phyloP scores from a whole-genome alignment of 106 monocot genomes.

The Allium cepa region DNA sequence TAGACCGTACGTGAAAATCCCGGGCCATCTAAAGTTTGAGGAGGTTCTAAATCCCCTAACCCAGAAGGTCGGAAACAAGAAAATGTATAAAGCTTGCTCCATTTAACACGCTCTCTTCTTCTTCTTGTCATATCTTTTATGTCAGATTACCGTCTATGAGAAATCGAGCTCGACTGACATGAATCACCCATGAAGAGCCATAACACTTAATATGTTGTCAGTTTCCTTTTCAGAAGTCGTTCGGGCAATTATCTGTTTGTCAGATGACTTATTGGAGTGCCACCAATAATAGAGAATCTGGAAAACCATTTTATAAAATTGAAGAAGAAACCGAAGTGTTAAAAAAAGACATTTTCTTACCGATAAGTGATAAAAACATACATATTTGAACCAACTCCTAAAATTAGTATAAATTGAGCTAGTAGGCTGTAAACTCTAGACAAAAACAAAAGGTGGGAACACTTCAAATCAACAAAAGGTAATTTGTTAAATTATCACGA shows the following conservation, averaged over 20 bases:
- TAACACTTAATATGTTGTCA: background rate
- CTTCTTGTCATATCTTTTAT: background rate
- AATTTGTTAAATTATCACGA: background rate
- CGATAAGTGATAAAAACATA: background rate
- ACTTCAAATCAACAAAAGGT: constrained; percentile 8
- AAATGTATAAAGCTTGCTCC: constrained; percentile 56
- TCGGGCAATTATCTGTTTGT: background rate
- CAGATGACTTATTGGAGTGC: background rate
- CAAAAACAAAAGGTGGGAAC: background rate
- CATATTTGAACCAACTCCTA: background rate
- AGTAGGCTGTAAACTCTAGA: background rate
- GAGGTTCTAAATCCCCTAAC: constrained; percentile 11
- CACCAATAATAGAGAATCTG: no score
- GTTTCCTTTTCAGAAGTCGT: background rate
- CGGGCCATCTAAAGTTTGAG: constrained; percentile 45
- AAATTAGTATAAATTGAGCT: no score
- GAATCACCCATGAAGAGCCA: background rate
- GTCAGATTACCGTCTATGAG: background rate
- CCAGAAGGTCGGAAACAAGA: constrained; percentile 27
- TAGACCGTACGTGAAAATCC: constrained; percentile 51
- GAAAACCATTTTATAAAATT: no score
- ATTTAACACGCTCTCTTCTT: constrained; percentile 30
- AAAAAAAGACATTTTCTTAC: background rate
- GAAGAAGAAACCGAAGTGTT: background rate
- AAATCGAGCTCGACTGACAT: background rate